These are phyloP conservation scores for Alternaria consortialis DNA, from an alignment of 2,329 filamentous ascomycete species.

Conservation along the genomic window DNA sequence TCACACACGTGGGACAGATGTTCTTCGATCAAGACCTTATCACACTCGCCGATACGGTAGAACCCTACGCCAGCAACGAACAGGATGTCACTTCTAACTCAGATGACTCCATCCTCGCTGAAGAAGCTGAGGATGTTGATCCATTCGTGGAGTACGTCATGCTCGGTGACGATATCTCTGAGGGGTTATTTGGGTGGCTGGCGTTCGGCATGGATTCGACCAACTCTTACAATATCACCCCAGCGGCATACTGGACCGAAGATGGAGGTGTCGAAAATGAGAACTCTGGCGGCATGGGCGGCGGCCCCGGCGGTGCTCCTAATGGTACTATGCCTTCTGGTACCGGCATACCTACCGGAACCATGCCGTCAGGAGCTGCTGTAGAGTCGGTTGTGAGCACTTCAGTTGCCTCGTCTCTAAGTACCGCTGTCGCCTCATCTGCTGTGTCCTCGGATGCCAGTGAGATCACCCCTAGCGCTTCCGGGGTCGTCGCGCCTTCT, in stretches of 20 bases:
- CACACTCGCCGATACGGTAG: slow-evolving; percentile 57
- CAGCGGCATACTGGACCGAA: slow-evolving; percentile 36
- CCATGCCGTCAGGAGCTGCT: slow-evolving; percentile 5
- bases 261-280: slow-evolving; percentile 41
- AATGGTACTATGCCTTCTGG: slow-evolving; percentile 8
- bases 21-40: slow-evolving; percentile 55
- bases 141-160: slow-evolving; percentile 68
- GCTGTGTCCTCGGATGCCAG: not conserved
- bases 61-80: slow-evolving; percentile 56
- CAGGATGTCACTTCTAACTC: slow-evolving; percentile 60
- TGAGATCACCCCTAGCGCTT: slow-evolving; percentile 1
- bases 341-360: slow-evolving; percentile 25
- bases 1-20: slow-evolving; percentile 57
- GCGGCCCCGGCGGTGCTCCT: not conserved
- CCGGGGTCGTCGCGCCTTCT: slow-evolving; percentile 8
- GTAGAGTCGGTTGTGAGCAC: slow-evolving; percentile 4
- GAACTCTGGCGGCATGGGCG: not conserved
- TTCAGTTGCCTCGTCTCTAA: not conserved
- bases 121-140: slow-evolving; percentile 60
- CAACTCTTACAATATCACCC: slow-evolving; percentile 37
- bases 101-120: slow-evolving; percentile 60
- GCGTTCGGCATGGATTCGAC: slow-evolving; percentile 43
- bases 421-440: not conserved
- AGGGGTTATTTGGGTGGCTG: slow-evolving; percentile 48
- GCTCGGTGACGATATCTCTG: slow-evolving; percentile 59